A percentile compares a stretch with the other conserved stretches of the same genome.
Conservation (phyloP, 495 filamentous ascomycete species). For the Jackrogersella minutella region DNA sequence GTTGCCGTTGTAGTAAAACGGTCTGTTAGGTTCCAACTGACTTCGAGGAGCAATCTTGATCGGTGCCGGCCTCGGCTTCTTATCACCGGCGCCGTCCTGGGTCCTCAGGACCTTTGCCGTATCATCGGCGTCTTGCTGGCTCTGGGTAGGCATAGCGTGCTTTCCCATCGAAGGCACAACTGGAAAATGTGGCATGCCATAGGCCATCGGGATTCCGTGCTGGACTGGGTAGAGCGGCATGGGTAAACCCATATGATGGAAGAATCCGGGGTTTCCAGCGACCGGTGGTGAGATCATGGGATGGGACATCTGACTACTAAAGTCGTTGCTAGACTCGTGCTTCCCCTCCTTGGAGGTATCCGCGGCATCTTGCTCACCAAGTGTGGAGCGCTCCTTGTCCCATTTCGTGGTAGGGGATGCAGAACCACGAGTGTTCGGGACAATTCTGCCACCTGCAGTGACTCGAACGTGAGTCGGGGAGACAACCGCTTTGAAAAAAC, state of each 20-base stretch:
- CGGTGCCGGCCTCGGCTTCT: constrained; percentile 45
- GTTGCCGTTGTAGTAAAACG: constrained; percentile 59
- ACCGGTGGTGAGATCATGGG: constrained; percentile 27
- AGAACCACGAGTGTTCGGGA: constrained; percentile 62
- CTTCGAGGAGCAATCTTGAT: constrained; percentile 55
- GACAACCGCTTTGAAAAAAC: constrained; percentile 63
- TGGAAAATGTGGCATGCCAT: constrained; percentile 35
- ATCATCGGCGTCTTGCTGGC: constrained; percentile 36
- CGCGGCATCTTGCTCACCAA: constrained; percentile 23
- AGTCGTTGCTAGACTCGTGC: neutral
- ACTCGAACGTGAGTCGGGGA: constrained; percentile 64
- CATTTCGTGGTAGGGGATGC: constrained; percentile 55
- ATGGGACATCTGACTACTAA: constrained; percentile 36
- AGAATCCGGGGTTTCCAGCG: constrained; percentile 5
- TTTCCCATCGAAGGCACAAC: constrained; percentile 14
- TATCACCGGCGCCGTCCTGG: constrained; percentile 39
- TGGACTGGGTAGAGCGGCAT: constrained; percentile 40
- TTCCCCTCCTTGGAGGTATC: constrained; percentile 30
- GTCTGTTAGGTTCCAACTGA: constrained; percentile 55
- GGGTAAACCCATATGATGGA: constrained; percentile 37
- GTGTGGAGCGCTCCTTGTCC: constrained; percentile 42
- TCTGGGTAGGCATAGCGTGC: constrained; percentile 1
- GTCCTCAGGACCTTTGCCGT: constrained; percentile 31
- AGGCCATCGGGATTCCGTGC: constrained; percentile 43
- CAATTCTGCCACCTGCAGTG: constrained; percentile 64